Evolutionary conservation across 148 eudicot genomes (phyloP), one percentile per base, ranked within the genome.

Genomic region (Camellia japonica): DNA sequence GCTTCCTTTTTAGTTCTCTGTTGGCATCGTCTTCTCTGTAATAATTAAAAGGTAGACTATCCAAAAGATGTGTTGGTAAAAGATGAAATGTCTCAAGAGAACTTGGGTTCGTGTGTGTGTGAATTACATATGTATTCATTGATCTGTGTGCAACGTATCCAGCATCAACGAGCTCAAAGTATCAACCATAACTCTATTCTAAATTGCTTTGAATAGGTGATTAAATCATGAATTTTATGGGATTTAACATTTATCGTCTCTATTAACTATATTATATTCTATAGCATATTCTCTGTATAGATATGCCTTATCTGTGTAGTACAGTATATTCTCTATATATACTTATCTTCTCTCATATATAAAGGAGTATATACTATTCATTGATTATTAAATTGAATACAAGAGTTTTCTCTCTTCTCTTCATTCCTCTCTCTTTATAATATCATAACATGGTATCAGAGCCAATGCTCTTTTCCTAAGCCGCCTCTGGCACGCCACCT

Each of bases 1-100:
- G 89, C 84, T 90, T 92, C 87, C 93, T 88, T 79, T 90, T 92
- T 4, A 81, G 87, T 62, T 88, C 86, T 80, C 81, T 87, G 44
- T 83, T 86, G 63, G 73, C 65, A 78, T 80, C 79, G 67, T 41
- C 84, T 76, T 85, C 86, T 78, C 96, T 90, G 85, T 58, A 82
- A 86, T 1, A 47, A 41, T 16, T 23, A 49, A 7, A 13, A 64
- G 59, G 38, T 6, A 78, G 9, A 66, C 6, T 2, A 11, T 5
- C 0, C 54, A 3, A 9, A 63, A 54, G 19, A 75, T 43, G 30
- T 51, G 12, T 19, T 15, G 19, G 4, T 5, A 58, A 44, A 59
- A 52, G 54, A 4, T 60, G 3, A 7, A 38, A 60, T n/a, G 16
- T 7, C 38, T 41, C n/a, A 6, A 30, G 7, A 46, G 49, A 64